Conservation (phyloP, 2,329 filamentous ascomycete species). For the Aureobasidium melanogenum region DNA sequence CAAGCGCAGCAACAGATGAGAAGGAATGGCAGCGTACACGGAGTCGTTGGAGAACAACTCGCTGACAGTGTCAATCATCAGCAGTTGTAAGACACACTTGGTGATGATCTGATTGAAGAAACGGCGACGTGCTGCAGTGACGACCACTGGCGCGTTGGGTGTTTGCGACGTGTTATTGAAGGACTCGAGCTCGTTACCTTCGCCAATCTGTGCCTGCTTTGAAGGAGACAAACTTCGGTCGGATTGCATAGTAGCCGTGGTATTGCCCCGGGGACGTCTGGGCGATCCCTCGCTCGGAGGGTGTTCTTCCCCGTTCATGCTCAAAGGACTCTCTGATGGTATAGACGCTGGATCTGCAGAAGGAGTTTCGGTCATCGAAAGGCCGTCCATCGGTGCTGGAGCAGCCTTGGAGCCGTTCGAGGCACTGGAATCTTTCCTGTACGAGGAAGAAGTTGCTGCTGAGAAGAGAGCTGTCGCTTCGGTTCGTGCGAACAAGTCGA, state of each 20-base stretch:
- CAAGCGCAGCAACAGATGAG: slow-evolving; percentile 74
- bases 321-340: slow-evolving; percentile 33
- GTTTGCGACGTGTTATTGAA: slow-evolving; percentile 79
- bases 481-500: slow-evolving; percentile 87
- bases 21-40: slow-evolving; percentile 90
- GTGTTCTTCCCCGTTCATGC: slow-evolving; percentile 29
- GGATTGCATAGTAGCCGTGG: slow-evolving; percentile 7
- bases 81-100: slow-evolving; percentile 88
- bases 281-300: background rate
- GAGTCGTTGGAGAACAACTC: slow-evolving; percentile 97
- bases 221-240: background rate
- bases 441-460: slow-evolving; percentile 51
- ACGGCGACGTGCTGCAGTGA: slow-evolving; percentile 82
- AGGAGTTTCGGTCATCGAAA: slow-evolving; percentile 31
- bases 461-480: slow-evolving; percentile 95
- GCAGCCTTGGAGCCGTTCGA: slow-evolving; percentile 21
- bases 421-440: slow-evolving; percentile 16
- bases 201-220: slow-evolving; percentile 16
- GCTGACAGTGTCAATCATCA: slow-evolving; percentile 99
- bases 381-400: slow-evolving; percentile 31
- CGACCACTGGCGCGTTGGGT: slow-evolving; percentile 82
- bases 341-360: slow-evolving; percentile 23
- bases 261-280: slow-evolving; percentile 3
- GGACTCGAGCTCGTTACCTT: slow-evolving; percentile 58
- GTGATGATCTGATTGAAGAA: slow-evolving; percentile 99